phyloP scores from a whole-genome alignment of 176 grass and related monocot species.

The Chrysopogon serrulatus region DNA sequence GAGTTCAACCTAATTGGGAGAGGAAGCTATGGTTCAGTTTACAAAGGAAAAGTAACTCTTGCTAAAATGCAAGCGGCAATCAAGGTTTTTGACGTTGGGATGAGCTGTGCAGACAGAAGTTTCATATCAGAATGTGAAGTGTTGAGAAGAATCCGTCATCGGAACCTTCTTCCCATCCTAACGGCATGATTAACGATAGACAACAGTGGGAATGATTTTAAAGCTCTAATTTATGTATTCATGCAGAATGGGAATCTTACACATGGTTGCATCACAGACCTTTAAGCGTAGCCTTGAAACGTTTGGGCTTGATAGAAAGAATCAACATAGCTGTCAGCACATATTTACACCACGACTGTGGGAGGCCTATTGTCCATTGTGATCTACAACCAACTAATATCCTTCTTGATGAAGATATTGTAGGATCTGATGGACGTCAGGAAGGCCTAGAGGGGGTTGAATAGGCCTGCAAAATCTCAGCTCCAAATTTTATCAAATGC shows the following conservation, averaged over 20 bases:
- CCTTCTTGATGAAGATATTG: slow-evolving; percentile 40
- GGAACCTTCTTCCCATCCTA: slow-evolving; percentile 41
- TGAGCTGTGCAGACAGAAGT: slow-evolving; percentile 17
- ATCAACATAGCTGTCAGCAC: slow-evolving; percentile 16
- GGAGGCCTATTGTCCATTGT: slow-evolving; percentile 32
- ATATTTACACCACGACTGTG: slow-evolving; percentile 36
- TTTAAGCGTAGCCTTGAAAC: not conserved
- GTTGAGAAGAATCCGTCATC: slow-evolving; percentile 36
- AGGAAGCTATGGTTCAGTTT: not conserved
- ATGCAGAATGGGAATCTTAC: slow-evolving; percentile 9
- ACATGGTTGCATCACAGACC: slow-evolving; percentile 11
- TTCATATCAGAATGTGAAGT: slow-evolving; percentile 46
- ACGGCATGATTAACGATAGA: slow-evolving; percentile 37
- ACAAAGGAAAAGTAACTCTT: not conserved
- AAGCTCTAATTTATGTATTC: slow-evolving; percentile 48
- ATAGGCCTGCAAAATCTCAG: too few species aligned
- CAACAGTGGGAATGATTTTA: slow-evolving; percentile 29
- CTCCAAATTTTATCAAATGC: too few species aligned
- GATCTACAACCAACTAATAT: slow-evolving; percentile 50
- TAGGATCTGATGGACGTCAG: too few species aligned
- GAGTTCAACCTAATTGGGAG: not conserved
- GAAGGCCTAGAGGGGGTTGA: too few species aligned
- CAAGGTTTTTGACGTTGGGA: slow-evolving; percentile 36
- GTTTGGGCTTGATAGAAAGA: slow-evolving; percentile 27
- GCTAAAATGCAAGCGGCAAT: slow-evolving; percentile 13